Evolutionary conservation across 2,329 filamentous ascomycete genomes (phyloP).

Genomic region (Stachybotrys elegans): DNA sequence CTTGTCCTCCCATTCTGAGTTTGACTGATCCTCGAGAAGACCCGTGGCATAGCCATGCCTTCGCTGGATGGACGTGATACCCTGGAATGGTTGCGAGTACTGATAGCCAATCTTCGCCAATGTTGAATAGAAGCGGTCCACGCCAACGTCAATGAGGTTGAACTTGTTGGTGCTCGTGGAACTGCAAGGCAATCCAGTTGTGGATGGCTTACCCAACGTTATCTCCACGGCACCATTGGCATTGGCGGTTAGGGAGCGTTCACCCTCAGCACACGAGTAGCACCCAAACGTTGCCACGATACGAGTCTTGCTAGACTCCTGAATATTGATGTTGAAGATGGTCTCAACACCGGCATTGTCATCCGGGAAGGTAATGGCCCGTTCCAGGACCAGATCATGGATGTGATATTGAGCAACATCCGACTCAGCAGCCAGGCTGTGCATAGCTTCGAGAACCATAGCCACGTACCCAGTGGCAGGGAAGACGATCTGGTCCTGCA

Average conservation of each 20-base stretch:
- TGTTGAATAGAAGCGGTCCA: background rate
- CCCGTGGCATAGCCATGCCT: background rate
- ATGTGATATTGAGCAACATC: too few species aligned
- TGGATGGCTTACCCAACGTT: background rate
- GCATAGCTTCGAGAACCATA: too few species aligned
- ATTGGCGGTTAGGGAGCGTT: background rate
- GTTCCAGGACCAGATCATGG: background rate
- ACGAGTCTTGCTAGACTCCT: background rate
- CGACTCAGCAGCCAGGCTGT: too few species aligned
- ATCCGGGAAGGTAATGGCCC: background rate
- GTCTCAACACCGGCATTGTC: background rate
- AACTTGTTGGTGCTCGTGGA: background rate
- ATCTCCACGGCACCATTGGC: background rate
- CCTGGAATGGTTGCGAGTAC: background rate
- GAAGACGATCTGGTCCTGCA: background rate
- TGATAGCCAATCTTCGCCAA: background rate
- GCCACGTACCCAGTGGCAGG: constrained; percentile 1
- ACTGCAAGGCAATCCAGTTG: background rate
- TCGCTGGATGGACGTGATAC: background rate
- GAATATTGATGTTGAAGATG: constrained; percentile 1
- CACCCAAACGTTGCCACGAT: background rate
- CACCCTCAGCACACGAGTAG: background rate
- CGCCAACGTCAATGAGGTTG: background rate
- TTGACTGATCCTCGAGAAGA: background rate
- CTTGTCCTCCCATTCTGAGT: too few species aligned